Conservation (phyloP, 495 filamentous ascomycete genomes). For the Durotheca rogersii region DNA sequence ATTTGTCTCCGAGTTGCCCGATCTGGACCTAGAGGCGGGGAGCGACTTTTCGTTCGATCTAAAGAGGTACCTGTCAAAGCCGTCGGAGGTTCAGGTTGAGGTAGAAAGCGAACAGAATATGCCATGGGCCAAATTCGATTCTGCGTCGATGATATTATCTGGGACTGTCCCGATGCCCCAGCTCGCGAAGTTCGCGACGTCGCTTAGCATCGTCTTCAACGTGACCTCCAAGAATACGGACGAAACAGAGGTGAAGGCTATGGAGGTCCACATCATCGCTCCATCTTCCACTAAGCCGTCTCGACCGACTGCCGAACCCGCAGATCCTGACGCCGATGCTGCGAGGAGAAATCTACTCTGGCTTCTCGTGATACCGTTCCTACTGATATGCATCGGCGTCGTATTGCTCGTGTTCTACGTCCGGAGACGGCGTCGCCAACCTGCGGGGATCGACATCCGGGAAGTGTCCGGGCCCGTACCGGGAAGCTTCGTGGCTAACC, state of each 20-base stretch:
- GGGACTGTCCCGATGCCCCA: slow-evolving; percentile 59
- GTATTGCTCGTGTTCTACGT: slow-evolving; percentile 24
- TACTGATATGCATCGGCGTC: slow-evolving; percentile 19
- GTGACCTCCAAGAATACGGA: slow-evolving; percentile 49
- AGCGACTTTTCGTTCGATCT: slow-evolving; percentile 65
- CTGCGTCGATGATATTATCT: slow-evolving; percentile 54
- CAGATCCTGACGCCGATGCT: slow-evolving; percentile 3
- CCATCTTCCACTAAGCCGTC: slow-evolving; percentile 15
- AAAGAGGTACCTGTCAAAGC: slow-evolving; percentile 53
- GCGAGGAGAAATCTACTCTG: slow-evolving; percentile 27
- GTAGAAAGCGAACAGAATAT: slow-evolving; percentile 52
- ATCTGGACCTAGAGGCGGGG: slow-evolving; percentile 60
- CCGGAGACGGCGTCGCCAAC: slow-evolving; percentile 25
- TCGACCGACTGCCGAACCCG: slow-evolving; percentile 8
- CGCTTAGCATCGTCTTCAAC: slow-evolving; percentile 52
- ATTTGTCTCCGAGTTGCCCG: slow-evolving; percentile 42
- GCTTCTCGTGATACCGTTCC: slow-evolving; percentile 34
- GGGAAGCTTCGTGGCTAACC: slow-evolving; percentile 37
- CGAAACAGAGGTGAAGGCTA: slow-evolving; percentile 44
- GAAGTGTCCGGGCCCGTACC: slow-evolving; percentile 48
- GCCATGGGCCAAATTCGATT: slow-evolving; percentile 69
- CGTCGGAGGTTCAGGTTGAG: slow-evolving; percentile 54
- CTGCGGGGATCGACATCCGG: slow-evolving; percentile 20
- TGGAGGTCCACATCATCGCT: slow-evolving; percentile 53
- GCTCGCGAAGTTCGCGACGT: slow-evolving; percentile 26